phyloP scores from a whole-genome alignment of 495 filamentous ascomycete genomes.

The Copromyces sp. region DNA sequence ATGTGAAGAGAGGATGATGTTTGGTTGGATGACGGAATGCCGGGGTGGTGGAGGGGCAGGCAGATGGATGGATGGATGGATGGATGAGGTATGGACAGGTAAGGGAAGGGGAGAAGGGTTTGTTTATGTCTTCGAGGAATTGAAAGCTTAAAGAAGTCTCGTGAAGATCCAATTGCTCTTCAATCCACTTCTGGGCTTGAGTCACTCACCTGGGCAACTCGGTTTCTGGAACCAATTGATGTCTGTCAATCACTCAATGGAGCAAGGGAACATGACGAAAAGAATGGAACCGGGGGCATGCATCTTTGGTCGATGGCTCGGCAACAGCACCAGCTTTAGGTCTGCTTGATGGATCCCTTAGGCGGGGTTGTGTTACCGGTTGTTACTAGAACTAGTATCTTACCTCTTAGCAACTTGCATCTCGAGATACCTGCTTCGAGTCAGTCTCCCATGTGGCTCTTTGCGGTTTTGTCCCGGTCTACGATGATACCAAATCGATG shows the following conservation, averaged over 20 bases:
- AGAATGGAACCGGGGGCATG: slow-evolving; percentile 1
- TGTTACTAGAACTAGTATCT: neutral
- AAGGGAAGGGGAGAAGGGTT: neutral
- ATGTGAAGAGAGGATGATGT: slow-evolving; percentile 3
- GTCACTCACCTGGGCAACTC: neutral
- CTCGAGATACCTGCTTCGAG: neutral
- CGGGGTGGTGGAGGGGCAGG: neutral
- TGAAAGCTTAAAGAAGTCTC: neutral
- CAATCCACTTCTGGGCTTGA: neutral
- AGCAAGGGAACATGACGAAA: slow-evolving; percentile 1
- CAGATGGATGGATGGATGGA: neutral
- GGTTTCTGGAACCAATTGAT: neutral
- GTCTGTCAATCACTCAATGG: neutral
- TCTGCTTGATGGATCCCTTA: neutral
- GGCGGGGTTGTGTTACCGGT: neutral
- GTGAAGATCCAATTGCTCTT: neutral
- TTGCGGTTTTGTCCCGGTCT: neutral
- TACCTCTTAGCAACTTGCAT: neutral
- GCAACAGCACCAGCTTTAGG: neutral
- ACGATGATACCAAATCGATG: neutral
- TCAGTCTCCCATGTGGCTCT: neutral
- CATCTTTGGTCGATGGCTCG: neutral
- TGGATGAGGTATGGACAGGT: no score
- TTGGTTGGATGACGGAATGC: neutral
- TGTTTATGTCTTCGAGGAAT: neutral